Conservation (phyloP, 495 filamentous ascomycete genomes). For the Durotheca rogersii region DNA sequence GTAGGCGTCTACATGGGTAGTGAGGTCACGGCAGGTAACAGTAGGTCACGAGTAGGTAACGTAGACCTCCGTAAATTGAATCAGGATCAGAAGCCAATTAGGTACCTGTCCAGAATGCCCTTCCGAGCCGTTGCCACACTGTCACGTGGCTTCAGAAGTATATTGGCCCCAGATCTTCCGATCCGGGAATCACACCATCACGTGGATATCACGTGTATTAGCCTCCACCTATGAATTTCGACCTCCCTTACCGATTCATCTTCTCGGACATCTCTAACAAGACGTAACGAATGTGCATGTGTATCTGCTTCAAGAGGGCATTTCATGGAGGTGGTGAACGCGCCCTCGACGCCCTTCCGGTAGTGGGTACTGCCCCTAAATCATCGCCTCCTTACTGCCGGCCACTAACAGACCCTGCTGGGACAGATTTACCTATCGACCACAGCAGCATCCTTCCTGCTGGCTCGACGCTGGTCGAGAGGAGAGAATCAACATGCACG, state of each 20-base stretch:
- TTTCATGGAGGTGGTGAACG: neutral
- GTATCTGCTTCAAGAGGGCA: neutral
- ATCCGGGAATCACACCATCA: slow-evolving; percentile 22
- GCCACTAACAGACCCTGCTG: slow-evolving; percentile 3
- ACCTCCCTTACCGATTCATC: slow-evolving; percentile 12
- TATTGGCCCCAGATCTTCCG: neutral
- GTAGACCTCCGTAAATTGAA: too few relatives aligned
- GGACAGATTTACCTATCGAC: too few relatives aligned
- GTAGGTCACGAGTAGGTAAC: too few relatives aligned
- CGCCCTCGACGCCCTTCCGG: neutral
- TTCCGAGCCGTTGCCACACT: neutral
- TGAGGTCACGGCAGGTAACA: too few relatives aligned
- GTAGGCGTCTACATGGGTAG: too few relatives aligned
- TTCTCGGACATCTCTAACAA: slow-evolving; percentile 7
- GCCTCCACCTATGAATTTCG: slow-evolving; percentile 30
- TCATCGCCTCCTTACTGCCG: neutral
- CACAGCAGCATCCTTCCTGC: neutral
- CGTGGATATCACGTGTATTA: slow-evolving; percentile 29
- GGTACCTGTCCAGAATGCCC: too few relatives aligned
- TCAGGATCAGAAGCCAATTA: too few relatives aligned
- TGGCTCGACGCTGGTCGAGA: neutral
- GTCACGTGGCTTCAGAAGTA: slow-evolving; percentile 21
- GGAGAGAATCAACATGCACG: slow-evolving; percentile 11
- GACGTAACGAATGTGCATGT: neutral
- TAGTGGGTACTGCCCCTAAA: neutral